Conservation (phyloP, 139 green algal genomes). For the Tetraselmis chui region DNA sequence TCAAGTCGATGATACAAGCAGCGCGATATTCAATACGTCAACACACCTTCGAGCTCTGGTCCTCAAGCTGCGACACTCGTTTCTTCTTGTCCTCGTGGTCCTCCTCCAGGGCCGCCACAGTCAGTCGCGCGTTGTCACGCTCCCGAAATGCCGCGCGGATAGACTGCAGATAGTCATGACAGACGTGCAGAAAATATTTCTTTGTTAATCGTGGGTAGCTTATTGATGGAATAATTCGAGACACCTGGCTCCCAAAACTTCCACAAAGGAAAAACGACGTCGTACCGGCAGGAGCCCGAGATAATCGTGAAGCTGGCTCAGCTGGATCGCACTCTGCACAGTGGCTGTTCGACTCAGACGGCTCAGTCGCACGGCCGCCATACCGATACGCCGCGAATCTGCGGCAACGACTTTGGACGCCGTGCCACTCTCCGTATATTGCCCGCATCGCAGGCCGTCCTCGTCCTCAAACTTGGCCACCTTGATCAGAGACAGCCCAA, state of each 20-base stretch:
- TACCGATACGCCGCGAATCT: constrained; percentile 27
- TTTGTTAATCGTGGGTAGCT: no score
- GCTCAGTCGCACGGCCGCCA: constrained; percentile 9
- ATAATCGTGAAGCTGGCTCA: constrained; percentile 52
- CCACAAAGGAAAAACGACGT: no score
- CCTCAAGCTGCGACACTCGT: constrained; percentile 25
- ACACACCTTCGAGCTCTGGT: constrained; percentile 15
- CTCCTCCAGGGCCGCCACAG: constrained; percentile 43
- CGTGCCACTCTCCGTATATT: constrained; percentile 35
- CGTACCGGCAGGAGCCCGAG: constrained; percentile 50
- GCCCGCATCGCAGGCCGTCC: constrained; percentile 25
- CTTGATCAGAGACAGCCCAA: constrained; percentile 62
- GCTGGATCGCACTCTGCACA: constrained; percentile 28
- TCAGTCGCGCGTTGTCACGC: constrained; percentile 56
- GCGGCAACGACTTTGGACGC: constrained; percentile 27
- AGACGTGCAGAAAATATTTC: no score
- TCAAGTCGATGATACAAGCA: no score
- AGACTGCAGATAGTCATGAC: background rate
- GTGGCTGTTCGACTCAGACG: constrained; percentile 26
- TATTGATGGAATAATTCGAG: no score
- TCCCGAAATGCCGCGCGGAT: constrained; percentile 36
- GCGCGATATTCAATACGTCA: no score
- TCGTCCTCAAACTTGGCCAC: constrained; percentile 62
- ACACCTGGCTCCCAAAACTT: no score
- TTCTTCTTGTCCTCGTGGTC: constrained; percentile 37